Base-by-base conservation (phyloP, 1,139 yeast species). In the Geotrichum candidum region DNA sequence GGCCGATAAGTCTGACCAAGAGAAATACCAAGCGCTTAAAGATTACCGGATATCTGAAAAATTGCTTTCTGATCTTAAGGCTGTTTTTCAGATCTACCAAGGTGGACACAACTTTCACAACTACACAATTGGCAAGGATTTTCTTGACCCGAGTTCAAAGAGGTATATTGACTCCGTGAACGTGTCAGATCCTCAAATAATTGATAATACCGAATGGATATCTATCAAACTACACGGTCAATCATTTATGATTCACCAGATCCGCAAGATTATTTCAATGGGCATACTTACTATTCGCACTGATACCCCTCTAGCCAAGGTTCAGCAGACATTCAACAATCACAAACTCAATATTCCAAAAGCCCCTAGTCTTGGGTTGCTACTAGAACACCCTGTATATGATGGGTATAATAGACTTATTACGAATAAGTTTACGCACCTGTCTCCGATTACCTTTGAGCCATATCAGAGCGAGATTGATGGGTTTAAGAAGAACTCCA, bases 241-340 rank as follows among this genome's bases (percentile, higher is more conserved):
- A 75, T 90, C 97, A 10, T 94, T 94, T 74, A 94, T 95, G 99
- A 80, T 95, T 64, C 99, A 94, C 75, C 99, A 94, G 79, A 94
- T 94, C 71, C 85, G 99, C 74, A 94, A 94, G 73, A 94, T 94
- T 99, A 90, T 94, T 64, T 94, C 97, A 31, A 87, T 94, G 96
- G 96, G 96, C 1, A 84, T 91, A 0, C 79, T 94, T 61, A 84
- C 88, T 18, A 84, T 92, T 33, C 83, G 99, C 70, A 86, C 95
- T 27, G 94, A 96, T 22, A 84, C 92, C 69, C 96, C 98, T 3
- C 73, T 83, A 35, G 80, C 80, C 27, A 82, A 96, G 67, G 89
- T 94, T 65, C 73, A 77, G n/a, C 88, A 90, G 68, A 88, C 96
- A 6, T 94, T 90, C 71, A 84, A 85, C 1, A 80, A 84, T 1